These are phyloP conservation scores for Fraxinus floribunda DNA, from an alignment of 305 asterid genomes.

Conservation along the genomic window DNA sequence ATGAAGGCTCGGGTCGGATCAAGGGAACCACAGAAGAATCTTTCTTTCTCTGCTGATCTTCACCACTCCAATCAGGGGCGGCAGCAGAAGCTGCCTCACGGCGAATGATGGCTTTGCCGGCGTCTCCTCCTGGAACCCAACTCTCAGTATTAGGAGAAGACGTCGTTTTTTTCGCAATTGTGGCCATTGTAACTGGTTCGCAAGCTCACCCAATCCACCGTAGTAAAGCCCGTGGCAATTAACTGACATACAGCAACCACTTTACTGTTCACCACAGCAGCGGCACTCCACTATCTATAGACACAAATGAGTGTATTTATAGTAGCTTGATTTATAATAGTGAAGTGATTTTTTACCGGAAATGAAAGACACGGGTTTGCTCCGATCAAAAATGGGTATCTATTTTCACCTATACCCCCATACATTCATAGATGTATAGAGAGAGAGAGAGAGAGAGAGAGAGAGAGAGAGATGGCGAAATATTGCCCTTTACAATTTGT, in stretches of 20 bases:
- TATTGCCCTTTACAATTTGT: not conserved
- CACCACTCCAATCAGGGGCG: conserved; percentile 42
- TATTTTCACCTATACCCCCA: not conserved
- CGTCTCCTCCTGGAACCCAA: conserved; percentile 27
- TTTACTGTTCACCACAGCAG: not conserved
- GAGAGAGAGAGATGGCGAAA: not conserved
- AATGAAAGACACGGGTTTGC: not conserved
- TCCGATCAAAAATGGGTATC: not conserved
- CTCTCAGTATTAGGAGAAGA: conserved; percentile 24
- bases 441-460: not conserved
- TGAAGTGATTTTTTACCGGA: not conserved
- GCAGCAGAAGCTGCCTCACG: conserved; percentile 56
- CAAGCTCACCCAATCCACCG: conserved; percentile 80
- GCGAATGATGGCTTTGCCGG: conserved; percentile 42
- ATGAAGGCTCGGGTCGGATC: conserved; percentile 52
- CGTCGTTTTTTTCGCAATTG: conserved; percentile 86
- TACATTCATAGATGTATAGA: not conserved
- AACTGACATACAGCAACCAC: conserved; percentile 86
- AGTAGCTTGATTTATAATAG: not conserved
- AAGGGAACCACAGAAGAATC: conserved; percentile 43
- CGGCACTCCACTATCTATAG: not conserved
- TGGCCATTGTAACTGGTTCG: conserved; percentile 93
- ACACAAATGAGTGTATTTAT: not conserved
- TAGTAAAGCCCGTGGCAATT: conserved; percentile 61
- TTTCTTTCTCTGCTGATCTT: conserved; percentile 45